Base-by-base conservation (phyloP, 148 eudicot genomes). In the Camellia granthamiana region DNA sequence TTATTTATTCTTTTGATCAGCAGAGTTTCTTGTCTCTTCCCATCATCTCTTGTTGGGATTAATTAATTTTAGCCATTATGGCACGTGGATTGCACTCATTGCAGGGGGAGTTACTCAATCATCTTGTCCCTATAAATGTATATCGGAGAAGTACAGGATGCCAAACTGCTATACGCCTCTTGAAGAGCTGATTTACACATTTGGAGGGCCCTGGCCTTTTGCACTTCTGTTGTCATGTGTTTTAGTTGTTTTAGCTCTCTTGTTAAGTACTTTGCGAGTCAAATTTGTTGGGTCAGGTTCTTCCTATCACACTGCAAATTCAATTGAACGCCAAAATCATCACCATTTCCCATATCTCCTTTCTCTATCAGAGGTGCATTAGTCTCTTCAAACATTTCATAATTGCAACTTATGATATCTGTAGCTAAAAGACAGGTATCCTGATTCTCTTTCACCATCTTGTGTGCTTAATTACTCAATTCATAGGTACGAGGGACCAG, bases 171-270 rank as follows among this genome's bases (percentile, higher is more conserved):
- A 90, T 78, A 93, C 93, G 58, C 92, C 97, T 65, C 88, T 93
- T 61, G 97, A 93, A 83, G 97, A 93, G 88, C 88, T 93, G 64
- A 82, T 90, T 69, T 89, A 90, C 85, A 86, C 91, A 75, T 93
- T 93, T 81, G 95, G 97, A 80, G 97, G 97, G 62, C 97, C 97
- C 46, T 91, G 95, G 95, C 84, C 88, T 62, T 93, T 93, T 84
- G 77, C 90, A 59, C 83, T 90, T 72, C 63, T 91, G 62, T 82
- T 87, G 60, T 64, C 88, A 55, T 85, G 87, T 60, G 75, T 88
- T 79, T 80, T 88, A 69, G 71, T 88, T 73, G 83, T 88, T 58
- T 52, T 91, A 69, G 92, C 92, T 62, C 71, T 90, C 21, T 74
- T 84, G 79, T 84, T 91, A 76, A 93, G 84, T 80, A 84, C 86